phyloP scores from a whole-genome alignment of 2,329 filamentous ascomycete genomes.

The Claviceps lovelessii region DNA sequence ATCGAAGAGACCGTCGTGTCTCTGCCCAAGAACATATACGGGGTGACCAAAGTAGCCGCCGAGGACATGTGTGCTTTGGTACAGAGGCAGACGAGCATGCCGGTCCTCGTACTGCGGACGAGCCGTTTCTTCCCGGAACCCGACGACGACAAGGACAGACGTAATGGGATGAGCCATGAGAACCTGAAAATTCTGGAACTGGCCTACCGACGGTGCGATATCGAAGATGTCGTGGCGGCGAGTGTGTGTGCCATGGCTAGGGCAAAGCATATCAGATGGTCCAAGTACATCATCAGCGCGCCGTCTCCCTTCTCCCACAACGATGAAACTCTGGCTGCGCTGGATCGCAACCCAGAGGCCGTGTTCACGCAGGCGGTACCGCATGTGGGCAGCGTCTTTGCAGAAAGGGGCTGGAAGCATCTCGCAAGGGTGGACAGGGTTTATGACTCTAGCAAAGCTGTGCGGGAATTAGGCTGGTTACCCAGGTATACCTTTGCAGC shows the following conservation, averaged over 20 bases:
- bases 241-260: constrained; percentile 24
- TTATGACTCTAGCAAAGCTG: constrained; percentile 28
- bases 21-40: constrained; percentile 34
- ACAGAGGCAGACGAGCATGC: constrained; percentile 24
- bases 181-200: constrained; percentile 35
- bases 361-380: constrained; percentile 17
- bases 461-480: constrained; percentile 27
- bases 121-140: constrained; percentile 35
- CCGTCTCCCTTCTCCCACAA: constrained; percentile 25
- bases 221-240: constrained; percentile 29
- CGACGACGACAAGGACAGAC: constrained; percentile 29
- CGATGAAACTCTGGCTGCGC: constrained; percentile 14
- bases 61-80: constrained; percentile 32
- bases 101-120: constrained; percentile 29
- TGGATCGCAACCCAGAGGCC: constrained; percentile 19
- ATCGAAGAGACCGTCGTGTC: constrained; percentile 28
- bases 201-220: constrained; percentile 28
- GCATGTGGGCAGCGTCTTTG: constrained; percentile 17
- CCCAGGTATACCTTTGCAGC: constrained; percentile 27
- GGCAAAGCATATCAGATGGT: constrained; percentile 20
- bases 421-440: constrained; percentile 27
- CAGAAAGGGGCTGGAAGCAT: constrained; percentile 21
- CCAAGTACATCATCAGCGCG: constrained; percentile 29
- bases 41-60: constrained; percentile 32
- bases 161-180: constrained; percentile 21